Base-by-base conservation (phyloP, 129 eudicot species). In the Tagetes erecta region DNA sequence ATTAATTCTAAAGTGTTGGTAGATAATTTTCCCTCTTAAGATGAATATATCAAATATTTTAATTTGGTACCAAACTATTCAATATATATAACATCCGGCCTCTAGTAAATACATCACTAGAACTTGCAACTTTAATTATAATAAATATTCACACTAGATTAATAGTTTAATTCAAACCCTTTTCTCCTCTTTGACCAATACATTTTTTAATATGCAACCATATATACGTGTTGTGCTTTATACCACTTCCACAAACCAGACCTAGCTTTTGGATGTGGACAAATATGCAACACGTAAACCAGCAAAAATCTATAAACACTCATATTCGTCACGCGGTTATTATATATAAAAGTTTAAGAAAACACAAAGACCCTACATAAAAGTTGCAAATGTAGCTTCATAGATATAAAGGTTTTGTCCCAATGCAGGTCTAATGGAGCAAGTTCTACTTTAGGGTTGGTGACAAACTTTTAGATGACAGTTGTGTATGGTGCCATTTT, bases 341-440 rank as follows among this genome's bases (percentile, higher is more conserved):
- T 4, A 44, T 6, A 66, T 39, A 8, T 2, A 66, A 53, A 76
- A 44, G 46, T 34, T 67, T 31, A 49, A 51, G 33, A 13, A 66
- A 67, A 74, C 71, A 63, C 8, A 36, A 67, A 68, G n/a, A 68
- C 80, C 80, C 80, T 76, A 76, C 75, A 55, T 2, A 6, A 64
- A 76, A 75, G 34, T 51, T 62, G 20, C 46, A 37, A 44, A 67
- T 60, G 64, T 20, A 20, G 27, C 27, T 20, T 20, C 27, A 20
- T 20, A 56, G 62, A 76, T 68, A 68, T 76, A 76, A 76, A 76
- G 69, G 74, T 59, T 66, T 53, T 41, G 49, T 55, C 75, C 49
- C 3, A n/a, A 55, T 51, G 27, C 27, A 20, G 59, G 49, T 10
- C 50, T 68, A 68, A 76, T 76, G 80, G 80, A 68, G 58, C 68